A percentile compares a stretch with the other conserved stretches of the same genome.
Conservation (phyloP, 495 filamentous ascomycete species). For the Trichoderma orchidacearum region DNA sequence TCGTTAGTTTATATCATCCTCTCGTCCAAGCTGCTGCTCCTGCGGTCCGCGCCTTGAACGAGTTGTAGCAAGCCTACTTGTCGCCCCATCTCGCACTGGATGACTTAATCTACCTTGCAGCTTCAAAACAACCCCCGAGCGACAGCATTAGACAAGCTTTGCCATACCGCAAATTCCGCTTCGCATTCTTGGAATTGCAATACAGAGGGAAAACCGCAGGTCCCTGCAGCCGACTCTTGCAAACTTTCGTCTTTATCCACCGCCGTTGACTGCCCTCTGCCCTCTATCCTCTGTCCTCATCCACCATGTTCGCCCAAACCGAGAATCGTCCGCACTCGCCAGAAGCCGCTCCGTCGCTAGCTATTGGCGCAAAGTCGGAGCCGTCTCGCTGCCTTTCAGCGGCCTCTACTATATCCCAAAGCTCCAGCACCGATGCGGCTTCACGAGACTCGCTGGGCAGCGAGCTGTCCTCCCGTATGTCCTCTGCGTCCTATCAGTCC, state of each 20-base stretch:
- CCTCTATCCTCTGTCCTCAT: not conserved
- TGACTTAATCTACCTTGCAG: too few relatives aligned
- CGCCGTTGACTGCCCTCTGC: not conserved
- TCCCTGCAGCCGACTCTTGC: too few relatives aligned
- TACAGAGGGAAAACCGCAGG: too few relatives aligned
- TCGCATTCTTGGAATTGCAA: too few relatives aligned
- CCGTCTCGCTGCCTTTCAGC: conserved; percentile 65
- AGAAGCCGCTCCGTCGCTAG: conserved; percentile 50
- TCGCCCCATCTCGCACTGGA: too few relatives aligned
- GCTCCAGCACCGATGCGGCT: conserved; percentile 41
- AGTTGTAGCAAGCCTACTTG: not conserved
- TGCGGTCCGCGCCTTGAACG: not conserved
- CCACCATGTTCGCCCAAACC: conserved; percentile 20
- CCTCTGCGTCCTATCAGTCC: conserved; percentile 29
- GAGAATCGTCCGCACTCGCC: conserved; percentile 45
- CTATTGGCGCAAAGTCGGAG: conserved; percentile 45
- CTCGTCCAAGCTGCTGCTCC: not conserved
- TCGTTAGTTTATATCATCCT: not conserved
- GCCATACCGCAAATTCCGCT: too few relatives aligned
- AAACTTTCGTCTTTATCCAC: not conserved
- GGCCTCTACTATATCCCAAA: conserved; percentile 49
- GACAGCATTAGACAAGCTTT: too few relatives aligned
- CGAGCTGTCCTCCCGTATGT: conserved; percentile 35
- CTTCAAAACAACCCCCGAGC: too few relatives aligned
- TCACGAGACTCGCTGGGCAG: conserved; percentile 33